Evolutionary conservation across 179 eudicot genomes (phyloP).

Genomic region (Camellia oleifera): DNA sequence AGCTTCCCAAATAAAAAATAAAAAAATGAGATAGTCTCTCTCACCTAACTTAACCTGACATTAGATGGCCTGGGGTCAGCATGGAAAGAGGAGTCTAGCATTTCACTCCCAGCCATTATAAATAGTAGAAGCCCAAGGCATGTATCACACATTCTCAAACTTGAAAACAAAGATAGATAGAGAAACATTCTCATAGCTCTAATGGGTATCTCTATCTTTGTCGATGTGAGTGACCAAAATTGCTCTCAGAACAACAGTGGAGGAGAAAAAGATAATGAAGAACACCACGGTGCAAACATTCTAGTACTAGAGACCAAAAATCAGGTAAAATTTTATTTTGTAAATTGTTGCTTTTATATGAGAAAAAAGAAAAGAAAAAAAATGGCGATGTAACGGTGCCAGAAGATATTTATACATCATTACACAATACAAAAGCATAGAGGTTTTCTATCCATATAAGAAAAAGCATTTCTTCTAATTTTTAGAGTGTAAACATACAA

Average conservation of each 20-base stretch:
- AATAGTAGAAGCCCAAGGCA: neutral
- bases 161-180: neutral
- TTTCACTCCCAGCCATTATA: neutral
- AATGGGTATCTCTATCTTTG: neutral
- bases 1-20: too few species aligned
- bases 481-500: too few species aligned
- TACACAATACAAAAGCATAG: too few species aligned
- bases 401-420: too few species aligned
- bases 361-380: neutral
- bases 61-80: too few species aligned
- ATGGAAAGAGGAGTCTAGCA: neutral
- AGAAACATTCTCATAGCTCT: neutral
- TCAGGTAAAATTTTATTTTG: neutral
- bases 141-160: neutral
- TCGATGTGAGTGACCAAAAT: neutral
- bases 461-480: too few species aligned
- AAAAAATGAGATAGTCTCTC: too few species aligned
- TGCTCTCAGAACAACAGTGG: neutral
- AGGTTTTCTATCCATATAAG: too few species aligned
- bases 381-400: too few species aligned
- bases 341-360: neutral
- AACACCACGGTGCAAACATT: neutral
- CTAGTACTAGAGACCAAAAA: neutral
- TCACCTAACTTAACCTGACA: too few species aligned
- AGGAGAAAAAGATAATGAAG: neutral